Base-by-base conservation (phyloP, 2,329 filamentous ascomycete genomes). In the Septoria linicola region DNA sequence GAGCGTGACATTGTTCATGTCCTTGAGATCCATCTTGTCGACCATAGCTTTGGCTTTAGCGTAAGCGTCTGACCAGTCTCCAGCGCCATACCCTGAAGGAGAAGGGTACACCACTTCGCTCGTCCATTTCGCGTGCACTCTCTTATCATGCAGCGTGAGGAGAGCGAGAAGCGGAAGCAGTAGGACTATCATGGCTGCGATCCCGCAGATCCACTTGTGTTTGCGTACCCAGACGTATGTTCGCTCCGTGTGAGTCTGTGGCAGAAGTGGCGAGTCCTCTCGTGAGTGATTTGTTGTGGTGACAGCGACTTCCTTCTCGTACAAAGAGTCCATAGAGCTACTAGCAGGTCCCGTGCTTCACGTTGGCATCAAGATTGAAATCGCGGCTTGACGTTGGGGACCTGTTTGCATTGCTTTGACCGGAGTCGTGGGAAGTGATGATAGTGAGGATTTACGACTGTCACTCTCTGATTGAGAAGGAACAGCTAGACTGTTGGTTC, bases 1-100 rank as follows among this genome's bases (percentile, higher is more conserved):
- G 14, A 67, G 56, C 7, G 68, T 70, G 53, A 70, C 53, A 43
- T 70, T 70, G 50, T 67, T 67, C 64, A 69, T 70, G 49, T 70
- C 68, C 37, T 64, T 62, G 13, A 64, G 52, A 4, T 60, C 66
- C 67, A 70, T 69, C 16, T 66, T 64, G n/a, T 58, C 53, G 4
- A 70, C 68, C 52, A 68, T 55, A 6, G 56, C 53, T 19, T 56
- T 58, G 1, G 68, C 68, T 45, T 64, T 63, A 4, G 50, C 51
- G 49, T 69, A 69, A 3, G 68, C 63, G 3, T 53, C 37, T 0
- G 60, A 54, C 68, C 68, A 70, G 44, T 68, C 62, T 13, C 63
- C 66, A 23, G 58, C 60, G 13, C 67, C 66, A 55, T 64, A 64
- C 17, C 62, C 65, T 52, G 65, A 51, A 3, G 65, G 62, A 58